phyloP scores from a whole-genome alignment of 306 rosid genomes.

The Pyrus bretschneideri region DNA sequence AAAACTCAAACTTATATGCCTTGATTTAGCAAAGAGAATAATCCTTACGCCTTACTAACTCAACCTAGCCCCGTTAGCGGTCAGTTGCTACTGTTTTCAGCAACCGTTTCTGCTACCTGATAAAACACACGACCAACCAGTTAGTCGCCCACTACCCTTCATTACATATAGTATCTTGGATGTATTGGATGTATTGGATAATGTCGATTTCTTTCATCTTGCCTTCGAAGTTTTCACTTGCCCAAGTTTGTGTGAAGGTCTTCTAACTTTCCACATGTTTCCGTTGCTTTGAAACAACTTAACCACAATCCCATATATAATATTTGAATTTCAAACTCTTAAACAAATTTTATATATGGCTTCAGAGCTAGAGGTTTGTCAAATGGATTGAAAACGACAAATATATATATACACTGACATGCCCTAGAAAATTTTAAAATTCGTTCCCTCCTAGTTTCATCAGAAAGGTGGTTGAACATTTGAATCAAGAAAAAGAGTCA shows the following conservation, averaged over 20 bases:
- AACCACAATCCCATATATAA: background rate
- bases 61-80: background rate
- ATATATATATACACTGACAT: background rate
- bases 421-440: background rate
- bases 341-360: background rate
- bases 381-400: too few species aligned
- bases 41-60: too few species aligned
- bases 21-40: too few species aligned
- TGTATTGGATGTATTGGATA: conserved; percentile 2
- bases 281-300: conserved; percentile 43
- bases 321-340: background rate
- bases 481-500: conserved; percentile 1
- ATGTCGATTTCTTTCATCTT: conserved; percentile 1
- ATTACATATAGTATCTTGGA: background rate
- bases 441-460: background rate
- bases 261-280: background rate
- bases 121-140: conserved; percentile 39
- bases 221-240: conserved; percentile 17
- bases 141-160: conserved; percentile 8
- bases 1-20: too few species aligned
- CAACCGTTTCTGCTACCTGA: conserved; percentile 43
- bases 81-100: conserved; percentile 25
- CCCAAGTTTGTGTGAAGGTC: conserved; percentile 11
- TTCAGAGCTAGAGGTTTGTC: too few species aligned
- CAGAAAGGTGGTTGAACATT: background rate